Conservation (phyloP, 805 yeast species). For the Candida multigemmis region DNA sequence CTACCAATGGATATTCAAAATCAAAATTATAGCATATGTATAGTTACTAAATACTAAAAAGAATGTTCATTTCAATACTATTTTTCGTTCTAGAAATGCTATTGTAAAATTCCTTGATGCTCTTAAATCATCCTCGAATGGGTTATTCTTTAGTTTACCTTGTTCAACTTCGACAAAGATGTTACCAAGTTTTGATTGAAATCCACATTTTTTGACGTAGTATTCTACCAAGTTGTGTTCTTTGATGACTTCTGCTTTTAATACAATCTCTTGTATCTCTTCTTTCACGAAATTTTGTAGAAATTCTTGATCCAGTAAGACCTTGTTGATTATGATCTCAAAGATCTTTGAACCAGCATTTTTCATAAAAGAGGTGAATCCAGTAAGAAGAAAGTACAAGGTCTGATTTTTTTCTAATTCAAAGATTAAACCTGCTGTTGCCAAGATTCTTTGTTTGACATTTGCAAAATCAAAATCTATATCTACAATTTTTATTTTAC, state of each 20-base stretch:
- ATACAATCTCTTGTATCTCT: constrained; percentile 8
- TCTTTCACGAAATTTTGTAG: constrained; percentile 6
- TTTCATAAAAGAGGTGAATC: constrained; percentile 42
- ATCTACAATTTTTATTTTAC: no score
- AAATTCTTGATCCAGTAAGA: constrained; percentile 7
- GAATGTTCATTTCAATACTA: constrained; percentile 1
- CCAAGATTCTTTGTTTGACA: constrained; percentile 14
- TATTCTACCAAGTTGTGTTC: constrained; percentile 41
- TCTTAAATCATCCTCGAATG: constrained; percentile 28
- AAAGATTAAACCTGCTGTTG: constrained; percentile 13
- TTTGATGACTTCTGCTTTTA: constrained; percentile 34
- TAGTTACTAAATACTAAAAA: not conserved
- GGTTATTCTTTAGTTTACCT: constrained; percentile 10
- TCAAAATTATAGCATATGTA: constrained; percentile 3
- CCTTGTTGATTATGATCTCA: constrained; percentile 10
- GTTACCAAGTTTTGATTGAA: constrained; percentile 12
- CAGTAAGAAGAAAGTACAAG: constrained; percentile 35
- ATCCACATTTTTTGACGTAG: constrained; percentile 34
- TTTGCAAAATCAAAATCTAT: constrained; percentile 4
- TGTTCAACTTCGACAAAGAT: constrained; percentile 7
- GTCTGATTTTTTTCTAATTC: not conserved
- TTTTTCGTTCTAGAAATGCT: constrained; percentile 22
- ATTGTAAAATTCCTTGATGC: constrained; percentile 34
- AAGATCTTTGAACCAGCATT: constrained; percentile 22
- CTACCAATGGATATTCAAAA: constrained; percentile 18